These are phyloP conservation scores for Leccinellum albellum DNA, from an alignment of 768 basidiomycete species.

Conservation along the genomic window DNA sequence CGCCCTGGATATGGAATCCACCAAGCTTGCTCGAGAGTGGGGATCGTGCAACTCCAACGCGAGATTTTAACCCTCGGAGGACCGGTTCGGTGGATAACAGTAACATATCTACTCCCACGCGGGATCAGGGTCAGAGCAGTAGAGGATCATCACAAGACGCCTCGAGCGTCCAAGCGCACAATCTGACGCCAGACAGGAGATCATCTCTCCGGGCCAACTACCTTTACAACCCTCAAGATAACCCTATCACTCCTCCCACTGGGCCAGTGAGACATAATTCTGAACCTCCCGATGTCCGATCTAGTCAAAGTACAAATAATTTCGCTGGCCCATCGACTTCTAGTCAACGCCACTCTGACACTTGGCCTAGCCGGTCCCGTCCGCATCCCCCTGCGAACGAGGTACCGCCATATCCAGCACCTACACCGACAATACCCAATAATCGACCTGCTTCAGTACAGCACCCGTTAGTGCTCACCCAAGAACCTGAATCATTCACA, in stretches of 20 bases:
- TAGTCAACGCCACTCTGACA: slow-evolving; percentile 18
- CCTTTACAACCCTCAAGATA: slow-evolving; percentile 20
- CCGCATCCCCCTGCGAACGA: slow-evolving; percentile 18
- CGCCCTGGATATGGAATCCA: slow-evolving; percentile 77
- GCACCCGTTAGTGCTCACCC: slow-evolving; percentile 12
- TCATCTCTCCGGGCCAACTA: slow-evolving; percentile 14
- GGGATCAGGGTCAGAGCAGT: slow-evolving; percentile 21
- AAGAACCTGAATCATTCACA: slow-evolving; percentile 46
- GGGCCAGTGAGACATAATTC: slow-evolving; percentile 24
- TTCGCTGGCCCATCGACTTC: slow-evolving; percentile 16
- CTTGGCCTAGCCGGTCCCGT: slow-evolving; percentile 21
- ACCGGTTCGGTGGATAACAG: slow-evolving; percentile 20
- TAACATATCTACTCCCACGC: slow-evolving; percentile 14
- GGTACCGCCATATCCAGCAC: slow-evolving; percentile 28
- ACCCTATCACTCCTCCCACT: slow-evolving; percentile 1
- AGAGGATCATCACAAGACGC: slow-evolving; percentile 13
- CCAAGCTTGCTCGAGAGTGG: slow-evolving; percentile 34
- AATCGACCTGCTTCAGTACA: slow-evolving; percentile 12
- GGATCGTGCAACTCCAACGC: slow-evolving; percentile 28
- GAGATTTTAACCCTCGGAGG: slow-evolving; percentile 25
- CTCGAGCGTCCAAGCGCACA: slow-evolving; percentile 12
- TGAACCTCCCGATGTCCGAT: slow-evolving; percentile 19
- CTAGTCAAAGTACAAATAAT: slow-evolving; percentile 3
- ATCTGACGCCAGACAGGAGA: slow-evolving; percentile 23
- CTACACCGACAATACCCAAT: slow-evolving; percentile 19